A percentile compares a stretch with the other conserved stretches of the same genome.
Evolutionary conservation across 2,329 filamentous ascomycete genomes (phyloP).

Genomic region (Botrytis byssoidea): DNA sequence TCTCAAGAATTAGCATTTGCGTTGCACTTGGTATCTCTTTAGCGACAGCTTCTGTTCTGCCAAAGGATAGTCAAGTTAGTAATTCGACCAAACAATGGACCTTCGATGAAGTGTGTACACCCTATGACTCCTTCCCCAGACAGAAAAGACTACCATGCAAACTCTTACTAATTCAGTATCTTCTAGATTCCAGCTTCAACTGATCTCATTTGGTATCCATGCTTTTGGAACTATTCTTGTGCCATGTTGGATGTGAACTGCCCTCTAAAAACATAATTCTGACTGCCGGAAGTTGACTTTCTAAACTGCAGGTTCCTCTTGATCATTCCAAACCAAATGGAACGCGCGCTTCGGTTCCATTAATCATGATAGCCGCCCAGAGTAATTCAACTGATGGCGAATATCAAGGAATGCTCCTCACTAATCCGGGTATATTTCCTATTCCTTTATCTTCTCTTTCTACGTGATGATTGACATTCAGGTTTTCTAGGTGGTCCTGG

Average conservation of each 20-base stretch:
- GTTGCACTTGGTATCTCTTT: background rate
- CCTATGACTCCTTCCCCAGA: background rate
- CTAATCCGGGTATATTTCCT: slow-evolving; percentile 20
- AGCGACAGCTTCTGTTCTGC: background rate
- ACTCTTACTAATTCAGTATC: slow-evolving; percentile 8
- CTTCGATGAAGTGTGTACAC: slow-evolving; percentile 4
- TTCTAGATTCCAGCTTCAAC: slow-evolving; percentile 21
- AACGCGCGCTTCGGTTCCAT: slow-evolving; percentile 21
- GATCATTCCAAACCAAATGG: slow-evolving; percentile 23
- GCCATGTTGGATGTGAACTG: slow-evolving; percentile 23
- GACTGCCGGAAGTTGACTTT: background rate
- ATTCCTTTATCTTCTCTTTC: background rate
- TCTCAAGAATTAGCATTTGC: background rate
- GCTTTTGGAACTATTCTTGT: slow-evolving; percentile 18
- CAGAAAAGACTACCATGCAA: background rate
- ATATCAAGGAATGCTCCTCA: slow-evolving; percentile 27
- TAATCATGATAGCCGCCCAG: slow-evolving; percentile 25
- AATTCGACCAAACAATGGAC: slow-evolving; percentile 14
- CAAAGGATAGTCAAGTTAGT: background rate
- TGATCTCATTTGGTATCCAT: slow-evolving; percentile 23
- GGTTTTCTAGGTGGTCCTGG: background rate
- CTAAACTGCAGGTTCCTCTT: slow-evolving; percentile 24
- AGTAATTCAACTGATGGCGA: slow-evolving; percentile 3
- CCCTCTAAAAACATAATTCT: background rate
- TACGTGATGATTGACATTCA: background rate